Conservation (phyloP, 2,329 filamentous ascomycete genomes). For the Incumbomyces lentus region DNA sequence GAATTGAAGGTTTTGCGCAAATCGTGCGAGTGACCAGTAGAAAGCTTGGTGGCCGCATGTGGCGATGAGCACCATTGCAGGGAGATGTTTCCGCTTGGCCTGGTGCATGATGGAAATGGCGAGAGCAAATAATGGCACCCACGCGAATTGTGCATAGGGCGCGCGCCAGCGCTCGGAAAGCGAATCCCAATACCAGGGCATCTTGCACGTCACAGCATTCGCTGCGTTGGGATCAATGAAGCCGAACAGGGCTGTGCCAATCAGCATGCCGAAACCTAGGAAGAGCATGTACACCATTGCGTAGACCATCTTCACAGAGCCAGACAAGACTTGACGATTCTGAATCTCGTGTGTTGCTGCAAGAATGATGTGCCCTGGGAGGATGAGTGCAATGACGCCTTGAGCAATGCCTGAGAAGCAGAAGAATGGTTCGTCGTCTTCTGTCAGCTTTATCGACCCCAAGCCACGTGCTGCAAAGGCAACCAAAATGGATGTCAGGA, state of each 20-base stretch:
- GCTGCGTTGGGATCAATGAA: slow-evolving; percentile 8
- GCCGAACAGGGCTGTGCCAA: slow-evolving; percentile 54
- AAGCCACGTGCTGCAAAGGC: slow-evolving; percentile 58
- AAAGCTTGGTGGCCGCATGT: slow-evolving; percentile 65
- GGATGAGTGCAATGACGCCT: slow-evolving; percentile 61
- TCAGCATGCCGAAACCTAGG: slow-evolving; percentile 61
- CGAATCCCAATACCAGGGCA: slow-evolving; percentile 6
- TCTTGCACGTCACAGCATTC: slow-evolving; percentile 3
- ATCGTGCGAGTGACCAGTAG: slow-evolving; percentile 58
- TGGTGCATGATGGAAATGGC: slow-evolving; percentile 72
- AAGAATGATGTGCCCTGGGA: slow-evolving; percentile 57
- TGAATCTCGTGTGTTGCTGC: slow-evolving; percentile 56
- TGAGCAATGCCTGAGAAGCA: slow-evolving; percentile 64
- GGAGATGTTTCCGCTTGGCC: slow-evolving; percentile 66
- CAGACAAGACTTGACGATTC: slow-evolving; percentile 57
- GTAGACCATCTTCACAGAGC: slow-evolving; percentile 63
- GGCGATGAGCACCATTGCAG: slow-evolving; percentile 64
- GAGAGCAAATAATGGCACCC: slow-evolving; percentile 62
- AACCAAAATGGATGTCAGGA: slow-evolving; percentile 52
- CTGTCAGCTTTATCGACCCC: slow-evolving; percentile 50
- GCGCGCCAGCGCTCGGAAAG: slow-evolving; percentile 15
- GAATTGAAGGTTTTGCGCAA: slow-evolving; percentile 61
- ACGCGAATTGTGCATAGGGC: slow-evolving; percentile 26
- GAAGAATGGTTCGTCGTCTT: slow-evolving; percentile 38
- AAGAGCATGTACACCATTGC: slow-evolving; percentile 64